phyloP scores from a whole-genome alignment of 768 basidiomycete genomes.

The Leccinum pellstonianum region DNA sequence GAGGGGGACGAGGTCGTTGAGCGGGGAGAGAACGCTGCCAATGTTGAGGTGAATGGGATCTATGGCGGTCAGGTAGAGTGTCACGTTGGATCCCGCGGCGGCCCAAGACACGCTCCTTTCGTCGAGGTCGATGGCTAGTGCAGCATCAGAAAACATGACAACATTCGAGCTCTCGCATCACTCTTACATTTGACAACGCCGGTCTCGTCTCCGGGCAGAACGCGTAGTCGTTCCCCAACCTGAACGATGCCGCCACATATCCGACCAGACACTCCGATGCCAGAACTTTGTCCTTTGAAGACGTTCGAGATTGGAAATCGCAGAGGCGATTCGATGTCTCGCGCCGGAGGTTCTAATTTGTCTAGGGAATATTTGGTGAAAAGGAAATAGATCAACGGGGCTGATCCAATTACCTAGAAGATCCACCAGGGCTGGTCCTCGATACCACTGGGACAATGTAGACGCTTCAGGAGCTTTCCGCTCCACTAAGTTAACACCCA shows the following conservation, averaged over 20 bases:
- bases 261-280: constrained; percentile 77
- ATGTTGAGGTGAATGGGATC: constrained; percentile 85
- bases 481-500: constrained; percentile 77
- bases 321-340: constrained; percentile 74
- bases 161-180: not conserved
- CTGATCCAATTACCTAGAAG: constrained; percentile 58
- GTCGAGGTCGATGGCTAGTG: constrained; percentile 81
- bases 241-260: constrained; percentile 88
- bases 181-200: constrained; percentile 69
- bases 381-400: not conserved
- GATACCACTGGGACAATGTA: constrained; percentile 71
- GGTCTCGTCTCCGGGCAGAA: constrained; percentile 91
- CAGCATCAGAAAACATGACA: not conserved
- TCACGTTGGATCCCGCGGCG: constrained; percentile 86
- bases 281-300: constrained; percentile 83
- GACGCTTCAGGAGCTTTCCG: constrained; percentile 46
- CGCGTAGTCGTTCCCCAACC: constrained; percentile 83
- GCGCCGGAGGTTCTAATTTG: constrained; percentile 71
- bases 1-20: constrained; percentile 67
- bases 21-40: constrained; percentile 86
- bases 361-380: constrained; percentile 46
- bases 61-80: constrained; percentile 76
- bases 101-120: constrained; percentile 80
- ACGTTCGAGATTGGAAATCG: constrained; percentile 93
- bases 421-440: constrained; percentile 81